Percentiles rank a stretch among this genome's conserved stretches.
Evolutionary conservation across 148 eudicot species (phyloP).

Genomic region (Polygonum aviculare): DNA sequence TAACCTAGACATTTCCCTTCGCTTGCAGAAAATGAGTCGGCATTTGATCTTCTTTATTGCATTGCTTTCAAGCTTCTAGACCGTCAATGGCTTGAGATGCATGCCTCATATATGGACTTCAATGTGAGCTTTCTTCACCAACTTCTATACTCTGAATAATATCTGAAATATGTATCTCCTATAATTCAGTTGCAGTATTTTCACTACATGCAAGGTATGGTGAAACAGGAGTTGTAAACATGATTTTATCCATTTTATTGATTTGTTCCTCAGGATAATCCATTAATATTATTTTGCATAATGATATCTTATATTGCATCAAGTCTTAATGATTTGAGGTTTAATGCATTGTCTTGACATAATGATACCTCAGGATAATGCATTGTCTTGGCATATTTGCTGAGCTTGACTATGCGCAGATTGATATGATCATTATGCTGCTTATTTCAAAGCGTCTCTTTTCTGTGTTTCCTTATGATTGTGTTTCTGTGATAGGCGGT

Average conservation of each 20-base stretch:
- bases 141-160: neutral
- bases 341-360: too few species aligned
- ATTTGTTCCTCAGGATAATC: neutral
- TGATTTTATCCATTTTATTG: neutral
- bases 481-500: slow-evolving; percentile 41
- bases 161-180: neutral
- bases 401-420: neutral
- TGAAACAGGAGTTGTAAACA: neutral
- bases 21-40: slow-evolving; percentile 70
- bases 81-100: slow-evolving; percentile 91
- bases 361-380: too few species aligned
- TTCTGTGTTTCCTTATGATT: neutral
- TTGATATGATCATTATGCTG: neutral
- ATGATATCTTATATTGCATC: too few species aligned
- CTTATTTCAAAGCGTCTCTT: neutral
- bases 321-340: too few species aligned
- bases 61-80: slow-evolving; percentile 93
- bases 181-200: neutral
- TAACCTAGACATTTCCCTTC: slow-evolving; percentile 3
- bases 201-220: neutral
- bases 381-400: too few species aligned
- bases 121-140: slow-evolving; percentile 48
- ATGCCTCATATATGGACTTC: slow-evolving; percentile 98
- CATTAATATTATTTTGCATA: too few species aligned
- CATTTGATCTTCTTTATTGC: slow-evolving; percentile 92